Evolutionary conservation across 192 early-diverging fungal genomes (phyloP).

Genomic region (Coemansia sp.): DNA sequence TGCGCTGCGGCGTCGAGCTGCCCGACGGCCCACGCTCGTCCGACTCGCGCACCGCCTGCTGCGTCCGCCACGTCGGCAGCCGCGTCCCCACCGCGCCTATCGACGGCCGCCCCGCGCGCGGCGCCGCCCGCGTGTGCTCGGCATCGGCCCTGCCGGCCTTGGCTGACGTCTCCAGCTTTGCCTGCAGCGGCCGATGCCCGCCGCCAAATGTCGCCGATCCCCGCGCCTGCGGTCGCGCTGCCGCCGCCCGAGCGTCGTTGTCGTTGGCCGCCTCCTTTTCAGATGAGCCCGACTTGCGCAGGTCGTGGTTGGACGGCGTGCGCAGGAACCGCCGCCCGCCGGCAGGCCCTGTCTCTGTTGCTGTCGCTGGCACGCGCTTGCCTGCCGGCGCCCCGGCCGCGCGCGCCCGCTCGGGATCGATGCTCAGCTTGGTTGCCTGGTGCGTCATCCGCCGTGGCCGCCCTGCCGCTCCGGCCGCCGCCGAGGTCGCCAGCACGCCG

Average conservation of each 20-base stretch:
- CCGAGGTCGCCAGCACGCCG: slow-evolving; percentile 29
- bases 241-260: neutral
- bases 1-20: slow-evolving; percentile 26
- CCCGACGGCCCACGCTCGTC: slow-evolving; percentile 17
- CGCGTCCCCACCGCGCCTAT: slow-evolving; percentile 17
- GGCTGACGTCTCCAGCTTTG: slow-evolving; percentile 34
- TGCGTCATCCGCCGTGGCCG: slow-evolving; percentile 50
- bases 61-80: slow-evolving; percentile 45
- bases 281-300: slow-evolving; percentile 20
- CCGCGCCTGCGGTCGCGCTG: neutral
- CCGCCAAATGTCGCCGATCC: slow-evolving; percentile 9
- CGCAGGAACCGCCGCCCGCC: slow-evolving; percentile 27
- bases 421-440: slow-evolving; percentile 41
- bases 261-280: slow-evolving; percentile 21
- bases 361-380: slow-evolving; percentile 30
- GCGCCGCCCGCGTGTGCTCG: slow-evolving; percentile 17
- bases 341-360: slow-evolving; percentile 22
- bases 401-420: slow-evolving; percentile 40
- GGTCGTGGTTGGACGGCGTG: slow-evolving; percentile 19
- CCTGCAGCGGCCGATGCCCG: slow-evolving; percentile 39
- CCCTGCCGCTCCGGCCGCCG: slow-evolving; percentile 45
- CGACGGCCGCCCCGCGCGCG: slow-evolving; percentile 20
- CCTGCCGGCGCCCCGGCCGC: slow-evolving; percentile 9
- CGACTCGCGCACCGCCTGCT: slow-evolving; percentile 38
- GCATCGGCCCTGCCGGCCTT: neutral